Conservation (phyloP, 2,329 filamentous ascomycete genomes). For the Amauroascus verrucosus region DNA sequence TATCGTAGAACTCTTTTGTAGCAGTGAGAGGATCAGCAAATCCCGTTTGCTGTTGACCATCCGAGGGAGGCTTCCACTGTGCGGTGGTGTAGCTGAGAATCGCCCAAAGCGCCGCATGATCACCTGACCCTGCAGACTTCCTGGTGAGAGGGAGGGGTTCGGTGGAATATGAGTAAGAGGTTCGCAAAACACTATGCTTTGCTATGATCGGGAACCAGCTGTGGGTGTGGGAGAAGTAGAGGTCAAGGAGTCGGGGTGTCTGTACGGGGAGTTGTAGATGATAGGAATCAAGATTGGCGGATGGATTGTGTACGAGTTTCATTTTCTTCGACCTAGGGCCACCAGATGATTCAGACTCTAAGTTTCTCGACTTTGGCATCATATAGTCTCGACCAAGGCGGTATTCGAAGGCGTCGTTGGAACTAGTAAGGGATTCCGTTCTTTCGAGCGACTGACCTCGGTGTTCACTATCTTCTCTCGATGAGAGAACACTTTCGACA, state of each 20-base stretch:
- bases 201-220: slow-evolving; percentile 52
- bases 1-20: slow-evolving; percentile 28
- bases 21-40: slow-evolving; percentile 12
- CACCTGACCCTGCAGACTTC: slow-evolving; percentile 28
- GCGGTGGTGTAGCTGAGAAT: slow-evolving; percentile 35
- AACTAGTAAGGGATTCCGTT: neutral
- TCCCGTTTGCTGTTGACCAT: slow-evolving; percentile 9
- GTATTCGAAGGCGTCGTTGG: slow-evolving; percentile 3
- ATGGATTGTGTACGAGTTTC: neutral
- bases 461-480: slow-evolving; percentile 26
- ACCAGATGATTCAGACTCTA: neutral
- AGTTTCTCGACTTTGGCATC: neutral
- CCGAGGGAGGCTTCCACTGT: slow-evolving; percentile 21
- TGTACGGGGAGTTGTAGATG: slow-evolving; percentile 38
- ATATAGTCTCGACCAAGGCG: neutral
- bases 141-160: slow-evolving; percentile 28
- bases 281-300: neutral
- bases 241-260: slow-evolving; percentile 45
- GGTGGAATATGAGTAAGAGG: slow-evolving; percentile 46
- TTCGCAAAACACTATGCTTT: slow-evolving; percentile 47
- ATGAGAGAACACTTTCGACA: slow-evolving; percentile 16
- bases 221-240: slow-evolving; percentile 50
- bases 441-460: neutral
- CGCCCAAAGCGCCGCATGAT: slow-evolving; percentile 37
- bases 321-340: neutral